phyloP scores from a whole-genome alignment of 306 rosid genomes.

The Lupinus albus region DNA sequence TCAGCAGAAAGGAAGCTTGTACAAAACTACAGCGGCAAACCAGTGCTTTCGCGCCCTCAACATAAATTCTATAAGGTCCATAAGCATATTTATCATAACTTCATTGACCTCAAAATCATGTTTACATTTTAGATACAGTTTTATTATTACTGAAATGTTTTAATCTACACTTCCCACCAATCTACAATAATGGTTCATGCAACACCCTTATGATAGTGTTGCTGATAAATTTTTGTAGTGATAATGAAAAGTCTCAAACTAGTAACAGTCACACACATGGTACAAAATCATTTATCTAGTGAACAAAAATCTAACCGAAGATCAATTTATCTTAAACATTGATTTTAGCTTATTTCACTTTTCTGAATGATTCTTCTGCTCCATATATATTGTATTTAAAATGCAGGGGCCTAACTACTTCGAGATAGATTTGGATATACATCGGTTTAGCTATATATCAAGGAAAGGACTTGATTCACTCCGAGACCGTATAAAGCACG shows the following conservation, averaged over 20 bases:
- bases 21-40: conserved; percentile 78
- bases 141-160: conserved; percentile 16
- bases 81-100: neutral
- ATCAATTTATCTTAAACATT: neutral
- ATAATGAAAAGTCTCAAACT: neutral
- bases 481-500: conserved; percentile 67
- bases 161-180: neutral
- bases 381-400: neutral
- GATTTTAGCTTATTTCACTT: neutral
- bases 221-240: neutral
- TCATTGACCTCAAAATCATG: neutral
- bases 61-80: conserved; percentile 73
- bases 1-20: conserved; percentile 77
- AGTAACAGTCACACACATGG: neutral
- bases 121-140: neutral
- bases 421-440: conserved; percentile 94
- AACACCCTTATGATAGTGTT: neutral
- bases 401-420: conserved; percentile 83
- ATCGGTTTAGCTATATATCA: conserved; percentile 88
- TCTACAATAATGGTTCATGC: neutral
- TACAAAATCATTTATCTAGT: neutral
- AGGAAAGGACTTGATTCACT: conserved; percentile 92
- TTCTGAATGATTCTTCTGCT: neutral
- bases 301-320: neutral
- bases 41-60: conserved; percentile 95